phyloP scores from a whole-genome alignment of 1,284 basidiomycete species.

The Puccinia coronata region DNA sequence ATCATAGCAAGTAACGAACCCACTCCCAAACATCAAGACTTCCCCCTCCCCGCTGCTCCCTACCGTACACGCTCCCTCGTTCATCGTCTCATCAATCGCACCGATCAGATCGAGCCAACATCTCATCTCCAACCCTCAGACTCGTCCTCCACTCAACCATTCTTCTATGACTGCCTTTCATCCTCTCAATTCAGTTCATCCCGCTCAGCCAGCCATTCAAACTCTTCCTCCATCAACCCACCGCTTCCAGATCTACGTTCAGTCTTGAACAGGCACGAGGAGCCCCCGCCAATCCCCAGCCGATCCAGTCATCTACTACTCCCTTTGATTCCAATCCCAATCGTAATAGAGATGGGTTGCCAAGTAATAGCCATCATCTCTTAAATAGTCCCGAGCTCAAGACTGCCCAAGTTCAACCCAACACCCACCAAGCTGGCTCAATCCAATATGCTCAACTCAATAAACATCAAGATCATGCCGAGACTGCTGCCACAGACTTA shows the following conservation, averaged over 20 bases:
- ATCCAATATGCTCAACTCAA: neutral
- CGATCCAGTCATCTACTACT: conserved; percentile 15
- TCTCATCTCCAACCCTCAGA: neutral
- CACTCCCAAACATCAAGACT: neutral
- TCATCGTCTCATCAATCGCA: conserved; percentile 36
- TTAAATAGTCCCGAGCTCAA: conserved; percentile 49
- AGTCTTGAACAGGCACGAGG: conserved; percentile 18
- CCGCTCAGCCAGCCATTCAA: neutral
- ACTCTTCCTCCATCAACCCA: neutral
- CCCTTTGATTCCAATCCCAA: conserved; percentile 12
- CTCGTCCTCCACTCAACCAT: neutral
- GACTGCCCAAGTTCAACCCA: conserved; percentile 16
- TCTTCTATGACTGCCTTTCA: conserved; percentile 4
- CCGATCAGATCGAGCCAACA: conserved; percentile 8
- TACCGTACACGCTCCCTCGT: conserved; percentile 46
- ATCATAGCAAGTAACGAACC: neutral
- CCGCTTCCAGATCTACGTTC: neutral
- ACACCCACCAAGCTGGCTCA: neutral
- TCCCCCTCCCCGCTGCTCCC: neutral
- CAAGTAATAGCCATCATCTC: conserved; percentile 50
- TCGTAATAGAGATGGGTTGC: conserved; percentile 46
- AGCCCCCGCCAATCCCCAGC: neutral
- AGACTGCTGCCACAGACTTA: neutral
- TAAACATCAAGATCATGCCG: neutral
- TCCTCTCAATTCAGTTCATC: conserved; percentile 21